These are phyloP conservation scores for Umbelopsis sp. DNA, from an alignment of 371 early-diverging fungal species.

Conservation along the genomic window DNA sequence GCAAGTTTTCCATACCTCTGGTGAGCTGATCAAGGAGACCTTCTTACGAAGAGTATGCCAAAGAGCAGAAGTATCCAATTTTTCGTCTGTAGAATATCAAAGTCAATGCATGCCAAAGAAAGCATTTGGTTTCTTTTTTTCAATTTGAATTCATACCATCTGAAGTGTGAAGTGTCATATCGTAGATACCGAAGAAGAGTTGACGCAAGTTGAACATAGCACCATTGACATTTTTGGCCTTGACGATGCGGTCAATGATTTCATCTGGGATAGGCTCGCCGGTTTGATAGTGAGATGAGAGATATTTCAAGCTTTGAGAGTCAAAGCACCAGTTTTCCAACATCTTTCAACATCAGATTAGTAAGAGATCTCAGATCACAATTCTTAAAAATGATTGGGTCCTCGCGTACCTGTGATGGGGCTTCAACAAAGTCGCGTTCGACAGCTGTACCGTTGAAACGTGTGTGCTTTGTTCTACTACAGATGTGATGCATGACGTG, in stretches of 20 bases:
- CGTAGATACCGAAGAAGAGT: constrained; percentile 77
- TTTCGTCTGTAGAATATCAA: constrained; percentile 34
- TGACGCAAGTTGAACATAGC: constrained; percentile 77
- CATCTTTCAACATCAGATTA: constrained; percentile 32
- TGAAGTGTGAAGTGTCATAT: constrained; percentile 72
- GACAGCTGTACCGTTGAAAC: constrained; percentile 80
- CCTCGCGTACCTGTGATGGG: constrained; percentile 70
- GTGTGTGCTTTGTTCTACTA: constrained; percentile 67
- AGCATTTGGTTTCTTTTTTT: no score
- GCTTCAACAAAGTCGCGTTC: constrained; percentile 93
- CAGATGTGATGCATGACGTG: constrained; percentile 87
- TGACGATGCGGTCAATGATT: constrained; percentile 70
- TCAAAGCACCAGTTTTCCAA: constrained; percentile 84
- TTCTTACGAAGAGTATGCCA: constrained; percentile 70
- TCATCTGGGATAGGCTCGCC: constrained; percentile 75
- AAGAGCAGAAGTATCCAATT: constrained; percentile 56
- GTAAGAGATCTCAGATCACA: background rate
- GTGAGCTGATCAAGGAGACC: constrained; percentile 61
- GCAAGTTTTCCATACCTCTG: constrained; percentile 37
- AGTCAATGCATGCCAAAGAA: no score
- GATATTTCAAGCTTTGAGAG: constrained; percentile 62
- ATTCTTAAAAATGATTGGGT: no score
- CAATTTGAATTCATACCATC: constrained; percentile 28
- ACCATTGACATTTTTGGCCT: constrained; percentile 75
- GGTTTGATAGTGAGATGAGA: constrained; percentile 76